These are phyloP conservation scores for Fusarium subtropicale DNA, from an alignment of 2,329 filamentous ascomycete species.

Conservation along the genomic window DNA sequence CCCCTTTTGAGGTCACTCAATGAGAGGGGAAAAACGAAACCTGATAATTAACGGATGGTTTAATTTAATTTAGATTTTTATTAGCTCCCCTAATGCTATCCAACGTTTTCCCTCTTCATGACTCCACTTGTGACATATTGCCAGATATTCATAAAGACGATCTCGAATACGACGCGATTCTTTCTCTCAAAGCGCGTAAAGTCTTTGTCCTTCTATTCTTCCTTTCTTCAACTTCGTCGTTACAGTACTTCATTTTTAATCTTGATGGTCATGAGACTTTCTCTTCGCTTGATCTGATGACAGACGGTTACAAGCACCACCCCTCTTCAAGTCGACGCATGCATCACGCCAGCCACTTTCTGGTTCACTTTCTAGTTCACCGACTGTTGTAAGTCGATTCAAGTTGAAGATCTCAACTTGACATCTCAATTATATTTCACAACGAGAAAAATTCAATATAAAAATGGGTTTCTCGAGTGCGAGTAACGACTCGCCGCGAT, in stretches of 20 bases:
- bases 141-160: conserved; percentile 7
- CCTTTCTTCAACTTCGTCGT: neutral
- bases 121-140: conserved; percentile 17
- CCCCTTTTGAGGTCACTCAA: conserved; percentile 23
- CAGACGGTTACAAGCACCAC: conserved; percentile 23
- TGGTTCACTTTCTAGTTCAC: conserved; percentile 15
- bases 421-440: conserved; percentile 5
- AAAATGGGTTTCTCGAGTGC: conserved; percentile 13
- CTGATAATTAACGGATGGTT: conserved; percentile 18
- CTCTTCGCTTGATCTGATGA: conserved; percentile 17
- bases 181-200: conserved; percentile 5
- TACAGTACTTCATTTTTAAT: neutral
- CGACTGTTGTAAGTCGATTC: conserved; percentile 24
- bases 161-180: conserved; percentile 19
- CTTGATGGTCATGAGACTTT: conserved; percentile 22
- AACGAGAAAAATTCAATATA: neutral
- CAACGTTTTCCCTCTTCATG: conserved; percentile 12
- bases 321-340: conserved; percentile 24
- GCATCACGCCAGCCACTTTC: conserved; percentile 26
- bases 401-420: neutral
- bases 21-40: conserved; percentile 20
- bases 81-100: conserved; percentile 24
- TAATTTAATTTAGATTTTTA: conserved; percentile 10
- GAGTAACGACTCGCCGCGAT: conserved; percentile 25
- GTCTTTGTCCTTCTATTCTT: neutral